phyloP scores from a whole-genome alignment of 2,329 filamentous ascomycete species.

The Diaporthe caulivora region DNA sequence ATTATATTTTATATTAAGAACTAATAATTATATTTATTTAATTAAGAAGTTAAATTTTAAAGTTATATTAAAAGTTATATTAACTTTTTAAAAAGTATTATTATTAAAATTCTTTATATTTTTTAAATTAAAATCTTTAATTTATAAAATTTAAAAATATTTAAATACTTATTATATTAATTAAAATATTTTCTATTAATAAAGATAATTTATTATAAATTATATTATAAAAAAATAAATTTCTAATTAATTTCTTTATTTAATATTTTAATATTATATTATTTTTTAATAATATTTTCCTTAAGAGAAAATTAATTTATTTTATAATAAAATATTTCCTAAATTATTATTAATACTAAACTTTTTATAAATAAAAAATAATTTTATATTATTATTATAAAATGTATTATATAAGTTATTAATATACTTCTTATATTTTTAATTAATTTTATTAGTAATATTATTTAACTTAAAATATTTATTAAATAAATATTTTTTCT shows the following conservation, averaged over 20 bases:
- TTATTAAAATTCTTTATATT: not conserved
- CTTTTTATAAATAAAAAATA: not conserved
- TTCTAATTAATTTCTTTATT: not conserved
- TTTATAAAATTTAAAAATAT: not conserved
- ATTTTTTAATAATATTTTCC: not conserved
- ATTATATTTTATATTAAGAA: constrained; percentile 19
- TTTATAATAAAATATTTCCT: not conserved
- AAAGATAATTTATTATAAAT: not conserved
- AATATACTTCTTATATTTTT: too few relatives aligned
- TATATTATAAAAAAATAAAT: too few relatives aligned
- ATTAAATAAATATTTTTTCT: not conserved
- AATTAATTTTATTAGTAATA: not conserved
- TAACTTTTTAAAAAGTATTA: not conserved
- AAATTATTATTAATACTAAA: not conserved
- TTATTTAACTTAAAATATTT: not conserved
- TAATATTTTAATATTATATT: not conserved
- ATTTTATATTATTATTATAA: too few relatives aligned
- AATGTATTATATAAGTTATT: too few relatives aligned
- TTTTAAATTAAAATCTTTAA: not conserved
- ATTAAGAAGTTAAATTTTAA: not conserved
- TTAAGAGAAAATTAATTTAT: not conserved
- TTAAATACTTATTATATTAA: not conserved
- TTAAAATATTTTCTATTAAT: too few relatives aligned
- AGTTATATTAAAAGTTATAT: not conserved
- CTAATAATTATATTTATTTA: not conserved